Base-by-base conservation (phyloP, 2,329 filamentous ascomycete species). In the Sporothrix schenckii region DNA sequence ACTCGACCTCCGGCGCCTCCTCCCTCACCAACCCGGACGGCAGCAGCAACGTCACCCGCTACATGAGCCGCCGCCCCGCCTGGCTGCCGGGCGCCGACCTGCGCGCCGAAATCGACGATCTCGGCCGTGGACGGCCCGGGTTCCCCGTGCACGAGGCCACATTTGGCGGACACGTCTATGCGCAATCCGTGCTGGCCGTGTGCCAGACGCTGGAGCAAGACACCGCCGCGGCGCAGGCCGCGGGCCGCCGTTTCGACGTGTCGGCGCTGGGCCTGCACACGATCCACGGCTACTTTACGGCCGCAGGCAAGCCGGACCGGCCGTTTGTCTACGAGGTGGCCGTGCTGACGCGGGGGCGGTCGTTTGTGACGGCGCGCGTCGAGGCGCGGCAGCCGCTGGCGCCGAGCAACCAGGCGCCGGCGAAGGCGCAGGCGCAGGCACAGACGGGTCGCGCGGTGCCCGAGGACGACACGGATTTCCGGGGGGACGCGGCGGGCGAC, bases 261-360 rank as follows among this genome's bases (percentile, higher is more conserved):
- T 7, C n/a, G 1, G 30, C 9, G 19, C 21, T 69, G 9, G 68
- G 68, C 13, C 34, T 69, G 58, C 68, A 69, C 34, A 83, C 85
- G 10, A 84, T 88, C 27, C 84, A 87, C 74, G 86, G 85, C 10
- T 85, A 82, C 74, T 88, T 88, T 75, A 84, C 84, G 2, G 80
- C 83, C 27, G 78, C 80, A 0, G 86, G 84, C 5, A 76, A 79
- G 4, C 71, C 75, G 1, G 83, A 87, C 72, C 81, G 85, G 2
- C 86, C 86, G 1, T 87, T 85, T 74, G 76, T 88, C 67, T 86
- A 86, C 75, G 80, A 82, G 30, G 83, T 86, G 2, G 79, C 80
- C 2, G 77, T 79, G 4, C 73, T 87, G 2, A 79, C 81, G 30
- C 78, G 81, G 2, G 83, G 83, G 13, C 80, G 82, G 44, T 82